phyloP scores from a whole-genome alignment of 257 asterid genomes.

The Primulina tabacum region DNA sequence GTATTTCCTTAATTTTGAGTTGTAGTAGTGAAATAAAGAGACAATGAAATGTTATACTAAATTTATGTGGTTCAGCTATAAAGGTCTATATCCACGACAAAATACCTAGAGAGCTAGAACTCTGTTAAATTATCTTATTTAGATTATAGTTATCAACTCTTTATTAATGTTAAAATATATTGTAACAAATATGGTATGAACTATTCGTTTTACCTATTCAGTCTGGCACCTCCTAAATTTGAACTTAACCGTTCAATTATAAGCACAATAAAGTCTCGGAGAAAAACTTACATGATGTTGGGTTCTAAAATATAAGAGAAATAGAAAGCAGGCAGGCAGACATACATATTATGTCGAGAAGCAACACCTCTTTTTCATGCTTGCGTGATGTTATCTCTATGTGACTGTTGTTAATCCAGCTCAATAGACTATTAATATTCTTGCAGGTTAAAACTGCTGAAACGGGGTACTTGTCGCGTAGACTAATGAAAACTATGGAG shows the following conservation, averaged over 20 bases:
- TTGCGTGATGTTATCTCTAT: neutral
- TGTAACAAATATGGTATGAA: neutral
- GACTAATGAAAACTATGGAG: conserved; percentile 93
- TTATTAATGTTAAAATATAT: too few relatives aligned
- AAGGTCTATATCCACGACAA: neutral
- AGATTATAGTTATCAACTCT: too few relatives aligned
- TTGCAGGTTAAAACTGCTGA: conserved; percentile 97
- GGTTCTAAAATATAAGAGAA: neutral
- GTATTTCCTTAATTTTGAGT: neutral
- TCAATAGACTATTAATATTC: conserved; percentile 10
- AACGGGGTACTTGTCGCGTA: conserved; percentile 97
- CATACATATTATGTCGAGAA: neutral
- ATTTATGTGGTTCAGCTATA: neutral
- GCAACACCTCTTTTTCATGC: neutral
- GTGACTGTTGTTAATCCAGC: neutral
- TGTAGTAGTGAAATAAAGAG: neutral
- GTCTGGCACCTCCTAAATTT: neutral
- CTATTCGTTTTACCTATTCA: neutral
- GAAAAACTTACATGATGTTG: neutral
- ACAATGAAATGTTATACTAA: neutral
- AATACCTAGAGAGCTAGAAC: too few relatives aligned
- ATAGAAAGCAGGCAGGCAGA: neutral
- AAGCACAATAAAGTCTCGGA: neutral
- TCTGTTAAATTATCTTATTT: too few relatives aligned
- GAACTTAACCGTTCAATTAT: too few relatives aligned